Percentiles rank a stretch among this genome's conserved stretches.
These are phyloP conservation scores for Curvularia eragrostidis DNA, from an alignment of 2,329 filamentous ascomycete genomes.

Conservation along the genomic window DNA sequence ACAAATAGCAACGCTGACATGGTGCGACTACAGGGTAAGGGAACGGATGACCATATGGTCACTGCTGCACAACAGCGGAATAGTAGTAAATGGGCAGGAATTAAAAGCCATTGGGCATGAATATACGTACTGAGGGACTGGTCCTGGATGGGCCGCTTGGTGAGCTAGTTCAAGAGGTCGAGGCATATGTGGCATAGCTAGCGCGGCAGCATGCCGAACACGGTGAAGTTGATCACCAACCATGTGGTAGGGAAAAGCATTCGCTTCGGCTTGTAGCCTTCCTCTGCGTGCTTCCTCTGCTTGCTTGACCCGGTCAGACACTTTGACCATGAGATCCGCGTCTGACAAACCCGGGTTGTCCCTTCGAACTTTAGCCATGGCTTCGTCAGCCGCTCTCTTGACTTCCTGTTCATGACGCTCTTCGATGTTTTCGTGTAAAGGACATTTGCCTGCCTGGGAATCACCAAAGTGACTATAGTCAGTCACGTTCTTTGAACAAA, in stretches of 20 bases:
- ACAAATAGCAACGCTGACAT: slow-evolving; percentile 14
- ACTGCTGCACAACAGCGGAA: slow-evolving; percentile 7
- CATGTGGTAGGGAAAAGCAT: slow-evolving; percentile 35
- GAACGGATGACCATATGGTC: slow-evolving; percentile 7
- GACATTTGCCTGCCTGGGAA: slow-evolving; percentile 59
- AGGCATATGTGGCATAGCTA: slow-evolving; percentile 1
- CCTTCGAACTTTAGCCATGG: slow-evolving; percentile 61
- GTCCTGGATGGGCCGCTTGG: neutral
- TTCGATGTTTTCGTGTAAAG: slow-evolving; percentile 69
- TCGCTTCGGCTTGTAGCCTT: slow-evolving; percentile 19
- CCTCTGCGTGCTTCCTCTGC: slow-evolving; percentile 37
- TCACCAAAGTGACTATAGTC: slow-evolving; percentile 76
- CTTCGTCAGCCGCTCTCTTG: slow-evolving; percentile 64
- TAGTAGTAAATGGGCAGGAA: slow-evolving; percentile 5
- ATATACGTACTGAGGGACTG: slow-evolving; percentile 23
- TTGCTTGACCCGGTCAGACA: slow-evolving; percentile 61
- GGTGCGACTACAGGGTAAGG: slow-evolving; percentile 2
- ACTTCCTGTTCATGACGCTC: slow-evolving; percentile 69
- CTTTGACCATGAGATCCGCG: slow-evolving; percentile 62
- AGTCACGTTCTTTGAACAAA: slow-evolving; percentile 70
- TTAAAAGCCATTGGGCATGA: neutral
- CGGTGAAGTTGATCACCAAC: slow-evolving; percentile 24
- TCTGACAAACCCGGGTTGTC: slow-evolving; percentile 68
- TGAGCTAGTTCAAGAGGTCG: slow-evolving; percentile 2
- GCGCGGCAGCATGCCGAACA: neutral